Evolutionary conservation across 768 basidiomycete species (phyloP).

Genomic region (Podaxis sp.): DNA sequence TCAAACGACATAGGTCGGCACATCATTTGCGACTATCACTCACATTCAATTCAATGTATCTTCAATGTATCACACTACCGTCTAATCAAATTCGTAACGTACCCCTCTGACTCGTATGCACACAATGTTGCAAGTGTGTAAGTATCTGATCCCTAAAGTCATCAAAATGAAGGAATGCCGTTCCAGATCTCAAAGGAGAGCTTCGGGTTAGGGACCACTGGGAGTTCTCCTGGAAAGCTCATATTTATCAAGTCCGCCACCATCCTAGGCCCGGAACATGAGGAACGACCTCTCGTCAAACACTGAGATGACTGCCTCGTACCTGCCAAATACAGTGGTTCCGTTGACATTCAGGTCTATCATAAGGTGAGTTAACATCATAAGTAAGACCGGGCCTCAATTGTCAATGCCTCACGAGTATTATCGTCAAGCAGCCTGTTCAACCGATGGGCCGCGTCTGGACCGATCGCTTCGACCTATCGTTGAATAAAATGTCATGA

Average conservation of each 20-base stretch:
- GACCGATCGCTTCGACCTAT: conserved; percentile 37
- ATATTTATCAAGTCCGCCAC: conserved; percentile 34
- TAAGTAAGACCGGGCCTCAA: neutral
- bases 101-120: neutral
- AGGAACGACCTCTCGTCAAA: neutral
- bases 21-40: neutral
- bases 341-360: conserved; percentile 37
- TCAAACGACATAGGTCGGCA: neutral
- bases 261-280: conserved; percentile 27
- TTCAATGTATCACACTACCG: neutral
- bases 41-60: conserved; percentile 1
- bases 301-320: neutral
- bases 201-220: conserved; percentile 32
- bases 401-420: conserved; percentile 26
- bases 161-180: conserved; percentile 37
- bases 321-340: conserved; percentile 41
- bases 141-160: too few relatives aligned
- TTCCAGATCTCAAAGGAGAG: conserved; percentile 36
- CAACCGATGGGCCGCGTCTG: conserved; percentile 35
- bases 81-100: neutral
- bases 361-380: neutral
- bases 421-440: conserved; percentile 37
- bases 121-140: neutral
- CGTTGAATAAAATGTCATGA: neutral
- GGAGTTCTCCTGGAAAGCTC: conserved; percentile 34